A percentile compares a stretch with the other conserved stretches of the same genome.
Conservation (phyloP, 805 yeast species). For the Cyberlindnera saturnus region DNA sequence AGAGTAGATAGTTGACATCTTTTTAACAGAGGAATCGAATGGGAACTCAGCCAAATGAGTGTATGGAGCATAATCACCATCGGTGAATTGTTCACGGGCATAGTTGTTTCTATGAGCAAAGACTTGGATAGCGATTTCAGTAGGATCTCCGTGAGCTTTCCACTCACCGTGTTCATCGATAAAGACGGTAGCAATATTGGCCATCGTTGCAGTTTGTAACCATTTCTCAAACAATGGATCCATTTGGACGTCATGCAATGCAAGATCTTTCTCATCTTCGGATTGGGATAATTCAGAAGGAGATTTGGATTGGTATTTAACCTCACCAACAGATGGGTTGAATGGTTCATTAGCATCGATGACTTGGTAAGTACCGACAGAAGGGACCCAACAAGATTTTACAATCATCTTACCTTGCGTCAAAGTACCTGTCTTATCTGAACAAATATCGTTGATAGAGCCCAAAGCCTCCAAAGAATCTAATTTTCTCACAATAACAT, state of each 20-base stretch:
- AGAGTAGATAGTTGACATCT: constrained; percentile 60
- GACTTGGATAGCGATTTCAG: constrained; percentile 84
- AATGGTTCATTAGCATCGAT: constrained; percentile 53
- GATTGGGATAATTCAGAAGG: constrained; percentile 20
- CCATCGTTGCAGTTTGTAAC: constrained; percentile 65
- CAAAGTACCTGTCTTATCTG: constrained; percentile 79
- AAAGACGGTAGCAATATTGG: constrained; percentile 69
- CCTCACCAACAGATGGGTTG: constrained; percentile 55
- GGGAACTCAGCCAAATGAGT: constrained; percentile 60
- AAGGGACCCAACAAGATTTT: constrained; percentile 64
- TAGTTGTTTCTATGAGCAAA: constrained; percentile 54
- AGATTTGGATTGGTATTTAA: constrained; percentile 15
- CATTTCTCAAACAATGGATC: constrained; percentile 32
- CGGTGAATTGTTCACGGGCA: constrained; percentile 39
- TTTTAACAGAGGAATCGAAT: constrained; percentile 67
- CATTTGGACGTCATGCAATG: not conserved
- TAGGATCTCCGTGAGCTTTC: constrained; percentile 86
- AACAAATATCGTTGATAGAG: constrained; percentile 72
- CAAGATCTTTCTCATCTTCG: constrained; percentile 9
- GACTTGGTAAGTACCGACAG: constrained; percentile 50
- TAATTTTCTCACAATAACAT: constrained; percentile 70
- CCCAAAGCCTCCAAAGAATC: constrained; percentile 79
- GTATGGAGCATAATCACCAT: constrained; percentile 25
- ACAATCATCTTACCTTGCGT: constrained; percentile 78
- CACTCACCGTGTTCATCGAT: constrained; percentile 44